phyloP scores from a whole-genome alignment of 768 basidiomycete genomes.

The Chalciporus chontae region DNA sequence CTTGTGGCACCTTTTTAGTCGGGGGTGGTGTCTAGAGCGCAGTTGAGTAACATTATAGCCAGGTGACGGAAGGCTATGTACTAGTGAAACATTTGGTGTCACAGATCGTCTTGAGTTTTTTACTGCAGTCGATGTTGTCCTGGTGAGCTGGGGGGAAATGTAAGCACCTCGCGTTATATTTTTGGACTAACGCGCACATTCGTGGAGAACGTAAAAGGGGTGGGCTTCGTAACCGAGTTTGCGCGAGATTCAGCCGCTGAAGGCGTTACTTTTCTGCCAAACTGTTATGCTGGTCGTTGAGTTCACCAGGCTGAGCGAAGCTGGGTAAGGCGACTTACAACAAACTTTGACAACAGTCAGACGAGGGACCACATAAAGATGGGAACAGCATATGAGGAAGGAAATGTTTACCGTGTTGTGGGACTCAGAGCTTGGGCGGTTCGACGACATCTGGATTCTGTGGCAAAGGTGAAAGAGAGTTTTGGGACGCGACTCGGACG shows the following conservation, averaged over 20 bases:
- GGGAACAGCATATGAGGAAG: no score
- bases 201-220: conserved; percentile 7
- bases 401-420: no score
- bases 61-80: background rate
- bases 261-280: conserved; percentile 4
- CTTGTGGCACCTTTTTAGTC: background rate
- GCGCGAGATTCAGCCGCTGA: background rate
- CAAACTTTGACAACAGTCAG: background rate
- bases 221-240: background rate
- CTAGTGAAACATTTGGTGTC: background rate
- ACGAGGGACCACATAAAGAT: no score
- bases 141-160: no score
- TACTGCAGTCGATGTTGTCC: no score
- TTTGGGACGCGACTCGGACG: no score
- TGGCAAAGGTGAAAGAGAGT: no score
- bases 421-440: no score
- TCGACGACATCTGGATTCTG: no score
- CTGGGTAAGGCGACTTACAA: background rate
- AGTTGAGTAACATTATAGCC: background rate
- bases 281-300: background rate
- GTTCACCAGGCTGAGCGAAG: no score
- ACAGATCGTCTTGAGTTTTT: background rate
- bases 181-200: background rate
- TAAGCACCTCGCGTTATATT: background rate
- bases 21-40: background rate